phyloP scores from a whole-genome alignment of 148 eudicot species.

The Chenopodium suecicum region DNA sequence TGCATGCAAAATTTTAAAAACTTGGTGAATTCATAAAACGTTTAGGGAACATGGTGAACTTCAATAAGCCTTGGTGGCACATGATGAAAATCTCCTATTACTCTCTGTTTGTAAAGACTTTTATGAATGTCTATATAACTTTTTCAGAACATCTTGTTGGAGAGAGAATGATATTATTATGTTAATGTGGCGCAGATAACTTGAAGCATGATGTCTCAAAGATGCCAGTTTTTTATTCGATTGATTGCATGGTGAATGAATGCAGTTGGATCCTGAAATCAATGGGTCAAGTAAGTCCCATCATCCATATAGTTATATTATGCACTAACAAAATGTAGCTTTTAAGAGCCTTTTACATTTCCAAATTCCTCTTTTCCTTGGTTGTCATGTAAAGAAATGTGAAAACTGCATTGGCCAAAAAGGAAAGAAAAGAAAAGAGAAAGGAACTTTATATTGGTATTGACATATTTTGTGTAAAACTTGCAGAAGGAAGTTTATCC shows the following conservation, averaged over 20 bases:
- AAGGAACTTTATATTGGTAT: not conserved
- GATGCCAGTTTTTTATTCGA: constrained; percentile 69
- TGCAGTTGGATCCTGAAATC: constrained; percentile 74
- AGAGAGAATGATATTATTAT: not conserved
- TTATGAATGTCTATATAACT: too few species aligned
- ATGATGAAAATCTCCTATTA: too few species aligned
- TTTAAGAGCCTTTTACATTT: too few species aligned
- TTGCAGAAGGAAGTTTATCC: constrained; percentile 88
- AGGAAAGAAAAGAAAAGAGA: not conserved
- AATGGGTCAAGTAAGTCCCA: constrained; percentile 45
- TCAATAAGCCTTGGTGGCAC: too few species aligned
- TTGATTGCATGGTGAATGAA: constrained; percentile 84
- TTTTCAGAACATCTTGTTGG: not conserved
- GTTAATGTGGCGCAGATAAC: constrained; percentile 55
- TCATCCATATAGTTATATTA: not conserved
- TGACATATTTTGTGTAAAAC: constrained; percentile 20
- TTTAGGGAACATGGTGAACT: too few species aligned
- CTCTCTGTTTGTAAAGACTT: too few species aligned
- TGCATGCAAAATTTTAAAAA: too few species aligned
- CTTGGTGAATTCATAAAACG: too few species aligned
- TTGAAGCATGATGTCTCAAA: constrained; percentile 34
- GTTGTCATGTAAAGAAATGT: not conserved
- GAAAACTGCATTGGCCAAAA: not conserved
- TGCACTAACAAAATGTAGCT: not conserved
- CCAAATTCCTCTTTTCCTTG: not conserved